Evolutionary conservation across 2,329 filamentous ascomycete genomes (phyloP), one percentile per base, ranked within the genome.

Genomic region (Penicillium sp.): DNA sequence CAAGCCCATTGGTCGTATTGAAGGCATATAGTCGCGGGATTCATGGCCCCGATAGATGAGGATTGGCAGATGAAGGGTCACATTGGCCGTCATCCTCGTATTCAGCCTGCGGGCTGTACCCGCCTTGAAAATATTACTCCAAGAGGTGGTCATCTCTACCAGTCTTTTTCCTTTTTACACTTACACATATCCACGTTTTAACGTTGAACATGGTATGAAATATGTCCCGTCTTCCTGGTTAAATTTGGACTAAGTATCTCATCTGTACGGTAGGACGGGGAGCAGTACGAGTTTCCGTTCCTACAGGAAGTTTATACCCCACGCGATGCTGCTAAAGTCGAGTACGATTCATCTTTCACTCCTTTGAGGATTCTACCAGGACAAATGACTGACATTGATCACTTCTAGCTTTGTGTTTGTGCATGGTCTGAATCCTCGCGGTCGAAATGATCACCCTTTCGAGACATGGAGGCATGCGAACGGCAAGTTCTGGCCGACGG

Each of bases 391-490:
- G 18, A 40, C 6, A n/a, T 29, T 43, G 15, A 33, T 23, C 12
- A 14, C 3, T 6, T 35, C 8, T 20, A 70, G 68, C 43, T 62
- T 71, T 33, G 61, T 71, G 25, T 71, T 71, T 42, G 69, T 71
- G 22, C 69, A 70, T 40, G 69, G 69, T 1, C 59, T 71, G 29
- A 71, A 71, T 29, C 67, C 69, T 42, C 63, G 61, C 25, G 68
- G 67, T 29, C 63, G 65, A 31, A 63, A 63, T 45, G 68, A 71
- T 46, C 69, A 73, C 45, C 65, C 68, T 12, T 69, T 69, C 49
- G 55, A 67, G 15, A 73, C 71, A 31, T 73, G 69, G 68, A 71
- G 63, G 2, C 69, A 71, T 49, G 49, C 49, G 11, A 65, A 65
- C 52, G 54, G 61, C 22, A 62, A 48, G 1, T 65, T 65, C 40